Evolutionary conservation across 148 eudicot species (phyloP).

Genomic region (Arbutus unedo): DNA sequence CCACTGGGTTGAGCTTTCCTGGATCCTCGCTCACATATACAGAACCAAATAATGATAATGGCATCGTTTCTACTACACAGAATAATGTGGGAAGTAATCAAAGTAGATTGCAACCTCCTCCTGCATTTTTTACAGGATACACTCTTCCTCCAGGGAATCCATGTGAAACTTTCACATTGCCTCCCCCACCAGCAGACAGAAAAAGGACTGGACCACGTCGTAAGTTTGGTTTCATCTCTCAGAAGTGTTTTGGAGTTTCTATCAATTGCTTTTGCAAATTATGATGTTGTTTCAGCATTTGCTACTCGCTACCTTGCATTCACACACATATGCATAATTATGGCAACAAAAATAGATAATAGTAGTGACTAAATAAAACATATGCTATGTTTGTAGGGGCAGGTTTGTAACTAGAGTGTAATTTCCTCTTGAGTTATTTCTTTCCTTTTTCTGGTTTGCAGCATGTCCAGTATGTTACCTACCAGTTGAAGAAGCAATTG

Average conservation of each 20-base stretch:
- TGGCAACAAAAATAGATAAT: neutral
- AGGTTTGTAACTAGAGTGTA: neutral
- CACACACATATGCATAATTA: neutral
- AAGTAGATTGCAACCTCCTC: conserved; percentile 24
- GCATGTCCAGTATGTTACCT: conserved; percentile 99
- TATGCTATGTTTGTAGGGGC: neutral
- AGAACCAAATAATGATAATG: conserved; percentile 14
- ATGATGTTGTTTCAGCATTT: neutral
- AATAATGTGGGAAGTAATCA: conserved; percentile 9
- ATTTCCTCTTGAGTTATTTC: neutral
- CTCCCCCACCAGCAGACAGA: conserved; percentile 94
- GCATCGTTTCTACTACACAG: neutral
- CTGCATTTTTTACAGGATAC: conserved; percentile 72
- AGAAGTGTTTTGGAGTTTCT: conserved; percentile 5
- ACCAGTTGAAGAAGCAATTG: conserved; percentile 72
- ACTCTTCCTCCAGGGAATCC: conserved; percentile 93
- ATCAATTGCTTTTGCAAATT: conserved; percentile 3
- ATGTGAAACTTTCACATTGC: conserved; percentile 76
- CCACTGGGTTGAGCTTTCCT: conserved; percentile 20
- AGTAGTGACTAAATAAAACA: neutral
- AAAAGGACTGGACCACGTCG: conserved; percentile 94
- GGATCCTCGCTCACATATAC: conserved; percentile 11
- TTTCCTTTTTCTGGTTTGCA: conserved; percentile 28
- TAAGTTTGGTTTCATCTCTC: conserved; percentile 53
- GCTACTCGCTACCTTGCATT: neutral